phyloP scores from a whole-genome alignment of 2,329 filamentous ascomycete genomes.

The Talaromyces pinophilus region DNA sequence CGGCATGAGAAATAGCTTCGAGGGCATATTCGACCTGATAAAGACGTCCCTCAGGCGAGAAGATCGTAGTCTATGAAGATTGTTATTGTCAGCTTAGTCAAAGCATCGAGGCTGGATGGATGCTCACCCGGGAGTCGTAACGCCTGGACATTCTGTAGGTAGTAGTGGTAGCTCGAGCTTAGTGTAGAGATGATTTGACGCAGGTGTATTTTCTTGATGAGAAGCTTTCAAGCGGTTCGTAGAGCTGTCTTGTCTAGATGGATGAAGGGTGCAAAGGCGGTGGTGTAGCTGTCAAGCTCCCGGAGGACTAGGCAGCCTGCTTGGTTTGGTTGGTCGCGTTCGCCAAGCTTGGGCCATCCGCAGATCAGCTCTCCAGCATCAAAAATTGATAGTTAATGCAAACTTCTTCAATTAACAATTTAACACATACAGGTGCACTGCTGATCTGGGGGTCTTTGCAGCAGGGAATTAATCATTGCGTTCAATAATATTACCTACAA shows the following conservation, averaged over 20 bases:
- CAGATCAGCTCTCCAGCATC: conserved; percentile 29
- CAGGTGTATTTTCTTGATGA: conserved; percentile 5
- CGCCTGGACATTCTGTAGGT: conserved; percentile 77
- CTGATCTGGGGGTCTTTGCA: too few species aligned
- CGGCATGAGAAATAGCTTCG: conserved; percentile 97
- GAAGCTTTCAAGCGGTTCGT: conserved; percentile 6
- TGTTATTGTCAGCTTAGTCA: conserved; percentile 36
- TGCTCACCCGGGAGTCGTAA: conserved; percentile 87
- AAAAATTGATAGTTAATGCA: conserved; percentile 16
- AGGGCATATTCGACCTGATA: conserved; percentile 99
- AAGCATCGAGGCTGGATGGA: conserved; percentile 26
- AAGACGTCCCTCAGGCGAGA: conserved; percentile 96
- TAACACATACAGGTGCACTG: background rate
- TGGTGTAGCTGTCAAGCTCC: conserved; percentile 36
- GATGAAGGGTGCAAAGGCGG: conserved; percentile 22
- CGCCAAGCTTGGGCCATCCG: conserved; percentile 44
- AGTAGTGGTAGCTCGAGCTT: background rate
- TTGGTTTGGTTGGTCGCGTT: conserved; percentile 39
- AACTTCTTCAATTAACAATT: background rate
- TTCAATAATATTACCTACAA: too few species aligned
- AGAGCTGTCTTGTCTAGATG: conserved; percentile 19
- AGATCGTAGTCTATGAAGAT: conserved; percentile 83
- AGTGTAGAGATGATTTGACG: conserved; percentile 1
- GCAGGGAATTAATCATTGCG: too few species aligned
- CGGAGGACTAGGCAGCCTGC: conserved; percentile 40